phyloP scores from a whole-genome alignment of 768 basidiomycete species.

The Phylloporus sp. region DNA sequence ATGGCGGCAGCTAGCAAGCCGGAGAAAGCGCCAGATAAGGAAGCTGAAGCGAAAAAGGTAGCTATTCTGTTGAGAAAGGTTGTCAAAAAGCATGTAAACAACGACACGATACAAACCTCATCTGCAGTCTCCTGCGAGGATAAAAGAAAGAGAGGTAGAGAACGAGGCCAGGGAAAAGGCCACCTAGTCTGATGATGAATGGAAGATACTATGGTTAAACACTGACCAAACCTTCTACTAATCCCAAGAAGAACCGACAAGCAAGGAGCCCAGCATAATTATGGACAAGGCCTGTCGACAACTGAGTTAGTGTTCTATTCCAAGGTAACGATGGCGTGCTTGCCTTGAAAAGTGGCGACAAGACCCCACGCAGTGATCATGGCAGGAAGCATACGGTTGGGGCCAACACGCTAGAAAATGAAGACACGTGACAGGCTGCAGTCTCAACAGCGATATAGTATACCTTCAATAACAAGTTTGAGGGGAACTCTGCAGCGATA shows the following conservation, averaged over 20 bases:
- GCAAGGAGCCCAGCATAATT: slow-evolving; percentile 1
- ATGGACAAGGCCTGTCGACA: background rate
- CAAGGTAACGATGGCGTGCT: background rate
- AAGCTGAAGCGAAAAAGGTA: slow-evolving; percentile 41
- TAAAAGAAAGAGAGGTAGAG: slow-evolving; percentile 1
- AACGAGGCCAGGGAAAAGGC: slow-evolving; percentile 1
- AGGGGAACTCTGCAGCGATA: slow-evolving; percentile 56
- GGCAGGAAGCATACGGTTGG: slow-evolving; percentile 57
- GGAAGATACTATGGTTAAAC: background rate
- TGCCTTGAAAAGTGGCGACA: slow-evolving; percentile 59
- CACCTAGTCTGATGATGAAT: background rate
- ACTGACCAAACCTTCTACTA: background rate
- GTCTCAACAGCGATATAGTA: background rate
- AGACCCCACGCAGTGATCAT: slow-evolving; percentile 69
- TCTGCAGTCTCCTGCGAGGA: slow-evolving; percentile 1
- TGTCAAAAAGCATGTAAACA: background rate
- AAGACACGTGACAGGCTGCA: background rate
- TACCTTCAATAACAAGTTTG: slow-evolving; percentile 54
- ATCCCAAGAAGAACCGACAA: slow-evolving; percentile 1
- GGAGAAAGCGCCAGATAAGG: slow-evolving; percentile 55
- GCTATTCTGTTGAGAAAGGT: slow-evolving; percentile 28
- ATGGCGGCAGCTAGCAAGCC: slow-evolving; percentile 59
- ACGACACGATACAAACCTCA: background rate
- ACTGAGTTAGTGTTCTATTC: background rate
- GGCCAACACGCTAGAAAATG: slow-evolving; percentile 38